Evolutionary conservation across 306 rosid genomes (phyloP), one percentile per base, ranked within the genome.

Genomic region (Ammopiptanthus mongolicus): DNA sequence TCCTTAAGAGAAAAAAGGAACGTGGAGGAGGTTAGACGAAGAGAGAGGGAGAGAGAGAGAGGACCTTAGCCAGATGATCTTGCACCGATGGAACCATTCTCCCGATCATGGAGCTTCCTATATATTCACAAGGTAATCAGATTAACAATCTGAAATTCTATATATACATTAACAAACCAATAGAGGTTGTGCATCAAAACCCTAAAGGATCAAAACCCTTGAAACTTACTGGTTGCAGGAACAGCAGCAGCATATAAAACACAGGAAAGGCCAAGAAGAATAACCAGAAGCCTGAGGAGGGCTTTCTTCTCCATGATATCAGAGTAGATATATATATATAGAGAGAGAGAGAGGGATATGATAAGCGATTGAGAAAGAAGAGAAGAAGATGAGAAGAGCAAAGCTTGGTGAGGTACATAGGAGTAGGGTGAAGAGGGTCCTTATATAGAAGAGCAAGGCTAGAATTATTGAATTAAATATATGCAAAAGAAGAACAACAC

Each of bases 201-300:
- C 80, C 50, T 57, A n/a, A 17, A 58, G 7, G 47, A 18, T 23
- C 11, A 17, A 74, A 67, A 37, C 72, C 77, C 76, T 80, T 37
- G 73, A 69, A 69, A 81, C 84, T 70, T 42, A 81, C 84, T 69
- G 8, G 81, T 75, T 29, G 69, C 74, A 21, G 84, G 84, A 62
- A 75, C 78, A 21, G 78, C 67, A 62, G 55, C 41, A 36, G 57
- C 77, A 71, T 63, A 64, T 8, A 64, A 44, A 55, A 64, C 29
- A 4, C 5, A 71, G 37, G 84, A 81, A 52, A 81, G 80, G 53
- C 34, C 77, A 8, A 80, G 67, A 68, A 80, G 69, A 15, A 75
- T 42, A 41, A 75, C 55, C 22, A 75, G 39, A 75, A 81, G 14
- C 21, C 77, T 34, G 17, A 69, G n/a, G 46, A 81, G 74, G 55